Base-by-base conservation (phyloP, 2,329 filamentous ascomycete species). In the Aphanocladium album region DNA sequence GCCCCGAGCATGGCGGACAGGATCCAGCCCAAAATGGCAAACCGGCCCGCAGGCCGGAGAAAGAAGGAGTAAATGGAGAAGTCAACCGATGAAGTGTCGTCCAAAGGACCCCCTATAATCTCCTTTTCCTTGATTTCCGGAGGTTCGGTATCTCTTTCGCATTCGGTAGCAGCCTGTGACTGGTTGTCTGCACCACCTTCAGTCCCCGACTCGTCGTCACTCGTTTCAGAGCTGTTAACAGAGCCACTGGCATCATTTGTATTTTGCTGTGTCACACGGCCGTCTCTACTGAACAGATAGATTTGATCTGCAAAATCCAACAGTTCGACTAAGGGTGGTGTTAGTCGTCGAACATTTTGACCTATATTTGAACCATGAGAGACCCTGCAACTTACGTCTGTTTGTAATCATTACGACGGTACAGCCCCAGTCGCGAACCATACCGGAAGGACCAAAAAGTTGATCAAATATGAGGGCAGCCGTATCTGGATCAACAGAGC, bases 381-480 rank as follows among this genome's bases (percentile, higher is more conserved):
- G n/a, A n/a, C n/a, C n/a, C n/a, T 2, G n/a, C 8, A 5, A 60
- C 58, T 47, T 8, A 60, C 58, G 50, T 12, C 25, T 33, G 11
- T 41, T 54, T 37, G 58, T 60, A 12, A 17, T 50, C 43, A 60
- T 54, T 7, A 60, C 19, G 8, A 60, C 43, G 2, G 58, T 60
- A 41, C 47, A 47, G 12, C 43, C 33, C 43, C 41, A 52, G 2
- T 4, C 6, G 4, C 58, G 37, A 6, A 60, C n/a, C 12, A 60
- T n/a, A 5, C 58, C 58, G 3, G 9, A 3, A 3, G 27, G 35
- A 7, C 58, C 50, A n/a, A 56, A 60, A 1, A 60, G 43, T 4
- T 30, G 9, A 14, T 19, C 14, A 16, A 60, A 53, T 37, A 60
- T 60, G 5, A 8, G 5, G 7, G 5, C 25, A 6, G 58, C 58